Evolutionary conservation across 805 yeast species (phyloP).

Genomic region (Starmerella tilneyi): DNA sequence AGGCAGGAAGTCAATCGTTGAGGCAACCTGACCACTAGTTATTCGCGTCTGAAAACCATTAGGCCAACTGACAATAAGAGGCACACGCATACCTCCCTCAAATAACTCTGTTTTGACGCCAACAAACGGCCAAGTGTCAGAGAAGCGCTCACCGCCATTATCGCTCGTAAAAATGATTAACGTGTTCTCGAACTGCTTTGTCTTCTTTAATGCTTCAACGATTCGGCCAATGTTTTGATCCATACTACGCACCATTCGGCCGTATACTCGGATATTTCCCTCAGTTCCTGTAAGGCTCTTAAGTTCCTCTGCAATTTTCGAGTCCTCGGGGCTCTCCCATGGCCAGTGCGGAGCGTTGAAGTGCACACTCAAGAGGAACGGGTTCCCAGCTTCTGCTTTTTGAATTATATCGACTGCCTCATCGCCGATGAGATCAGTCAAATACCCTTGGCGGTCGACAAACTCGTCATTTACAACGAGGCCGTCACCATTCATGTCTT

Average conservation of each 20-base stretch:
- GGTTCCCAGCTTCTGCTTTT: constrained; percentile 28
- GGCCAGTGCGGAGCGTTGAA: constrained; percentile 65
- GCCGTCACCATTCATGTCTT: constrained; percentile 14
- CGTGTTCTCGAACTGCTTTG: constrained; percentile 45
- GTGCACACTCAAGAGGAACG: constrained; percentile 46
- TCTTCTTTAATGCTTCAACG: constrained; percentile 34
- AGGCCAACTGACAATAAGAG: constrained; percentile 42
- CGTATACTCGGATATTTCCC: constrained; percentile 44
- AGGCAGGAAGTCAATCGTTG: constrained; percentile 53
- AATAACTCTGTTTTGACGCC: constrained; percentile 48
- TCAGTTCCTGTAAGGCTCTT: constrained; percentile 42
- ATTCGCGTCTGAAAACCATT: constrained; percentile 25
- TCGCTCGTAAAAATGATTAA: constrained; percentile 50
- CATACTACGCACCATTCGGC: constrained; percentile 51
- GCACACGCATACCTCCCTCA: constrained; percentile 54
- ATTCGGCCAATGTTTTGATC: constrained; percentile 46
- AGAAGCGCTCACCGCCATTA: constrained; percentile 55
- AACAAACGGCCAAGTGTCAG: constrained; percentile 45
- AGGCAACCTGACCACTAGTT: constrained; percentile 35
- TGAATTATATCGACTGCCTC: constrained; percentile 33
- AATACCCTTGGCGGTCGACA: constrained; percentile 23
- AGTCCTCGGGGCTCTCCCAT: constrained; percentile 43
- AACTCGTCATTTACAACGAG: constrained; percentile 22
- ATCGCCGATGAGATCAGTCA: constrained; percentile 24
- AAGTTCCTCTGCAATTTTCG: constrained; percentile 39